Evolutionary conservation across 768 basidiomycete species (phyloP).

Genomic region (Tephrocybe sp.): DNA sequence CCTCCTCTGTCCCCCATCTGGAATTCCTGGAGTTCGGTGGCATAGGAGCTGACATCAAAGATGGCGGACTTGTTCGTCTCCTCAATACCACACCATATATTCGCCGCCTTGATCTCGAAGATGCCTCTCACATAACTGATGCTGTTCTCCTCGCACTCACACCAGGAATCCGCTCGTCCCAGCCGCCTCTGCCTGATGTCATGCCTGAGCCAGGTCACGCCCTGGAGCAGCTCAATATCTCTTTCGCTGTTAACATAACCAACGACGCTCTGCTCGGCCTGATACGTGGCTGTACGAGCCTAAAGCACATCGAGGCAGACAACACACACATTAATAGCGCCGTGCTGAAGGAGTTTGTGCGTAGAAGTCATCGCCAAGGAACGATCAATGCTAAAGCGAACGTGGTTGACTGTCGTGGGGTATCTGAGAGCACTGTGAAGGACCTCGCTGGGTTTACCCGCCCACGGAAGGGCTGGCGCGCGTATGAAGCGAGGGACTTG

Average conservation of each 20-base stretch:
- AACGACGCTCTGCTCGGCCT: slow-evolving; percentile 65
- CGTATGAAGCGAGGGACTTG: slow-evolving; percentile 70
- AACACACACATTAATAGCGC: slow-evolving; percentile 67
- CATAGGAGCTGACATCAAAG: slow-evolving; percentile 66
- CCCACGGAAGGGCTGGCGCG: slow-evolving; percentile 72
- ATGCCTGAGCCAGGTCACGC: slow-evolving; percentile 58
- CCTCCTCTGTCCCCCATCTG: slow-evolving; percentile 67
- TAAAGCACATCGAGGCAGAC: slow-evolving; percentile 76
- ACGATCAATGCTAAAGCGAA: slow-evolving; percentile 55
- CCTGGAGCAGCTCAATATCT: slow-evolving; percentile 72
- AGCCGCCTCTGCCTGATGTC: slow-evolving; percentile 2
- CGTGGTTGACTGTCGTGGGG: slow-evolving; percentile 74
- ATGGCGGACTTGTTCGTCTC: slow-evolving; percentile 73
- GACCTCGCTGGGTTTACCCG: slow-evolving; percentile 60
- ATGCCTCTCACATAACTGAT: slow-evolving; percentile 74
- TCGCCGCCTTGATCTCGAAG: slow-evolving; percentile 82
- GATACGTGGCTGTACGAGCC: slow-evolving; percentile 58
- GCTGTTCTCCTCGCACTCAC: slow-evolving; percentile 66
- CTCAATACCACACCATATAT: slow-evolving; percentile 70
- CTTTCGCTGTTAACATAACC: slow-evolving; percentile 62
- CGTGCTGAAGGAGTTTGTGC: slow-evolving; percentile 70
- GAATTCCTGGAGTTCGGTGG: slow-evolving; percentile 80
- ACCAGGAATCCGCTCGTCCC: slow-evolving; percentile 28
- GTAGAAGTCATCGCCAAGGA: slow-evolving; percentile 47
- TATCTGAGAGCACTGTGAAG: slow-evolving; percentile 61